Base-by-base conservation (phyloP, 1,139 yeast species). In the Kodamaea ohmeri region DNA sequence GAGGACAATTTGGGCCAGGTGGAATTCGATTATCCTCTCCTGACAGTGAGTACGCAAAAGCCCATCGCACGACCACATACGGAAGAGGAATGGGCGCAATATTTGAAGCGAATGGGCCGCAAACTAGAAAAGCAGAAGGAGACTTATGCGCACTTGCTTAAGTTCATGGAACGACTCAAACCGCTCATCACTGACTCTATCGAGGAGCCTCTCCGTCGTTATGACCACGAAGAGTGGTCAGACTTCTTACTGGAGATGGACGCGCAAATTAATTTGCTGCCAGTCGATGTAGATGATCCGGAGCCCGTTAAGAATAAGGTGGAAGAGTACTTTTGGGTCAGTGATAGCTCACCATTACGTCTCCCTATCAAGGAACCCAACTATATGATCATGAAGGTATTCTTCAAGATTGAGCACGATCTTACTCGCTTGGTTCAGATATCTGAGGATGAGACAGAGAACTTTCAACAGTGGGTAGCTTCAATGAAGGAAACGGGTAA, bases 361-460 rank as follows among this genome's bases (percentile, higher is more conserved):
- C 74, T 73, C 37, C 92, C 92, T 0, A 60, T 82, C 30, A 73
- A 71, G 46, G 89, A 86, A 51, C 79, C 88, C 0, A 74, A 78
- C 42, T 84, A 76, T 50, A 73, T 84, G 36, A 60, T 80, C 17
- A 60, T 73, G 44, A 65, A 71, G 44, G 63, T 74, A 36, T 55
- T 77, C 35, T 39, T 42, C 34, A 43, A 40, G 40, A 44, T 45
- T 4, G 49, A 45, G 34, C 31, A 32, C 21, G 45, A 42, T 12
- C 34, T 45, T 25, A 40, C 37, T 4, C 12, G 16, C 18, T 36
- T 42, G 39, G 39, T 18, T 12, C 41, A 38, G 35, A 22, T 41
- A 8, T 34, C 38, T 28, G 9, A 28, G n/a, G 27, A 16, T 16
- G 41, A 38, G 26, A 31, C 30, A 15, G 30, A 21, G 18, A 25